Conservation (phyloP, 1,284 basidiomycete genomes). For the Jaminaea rosea region DNA sequence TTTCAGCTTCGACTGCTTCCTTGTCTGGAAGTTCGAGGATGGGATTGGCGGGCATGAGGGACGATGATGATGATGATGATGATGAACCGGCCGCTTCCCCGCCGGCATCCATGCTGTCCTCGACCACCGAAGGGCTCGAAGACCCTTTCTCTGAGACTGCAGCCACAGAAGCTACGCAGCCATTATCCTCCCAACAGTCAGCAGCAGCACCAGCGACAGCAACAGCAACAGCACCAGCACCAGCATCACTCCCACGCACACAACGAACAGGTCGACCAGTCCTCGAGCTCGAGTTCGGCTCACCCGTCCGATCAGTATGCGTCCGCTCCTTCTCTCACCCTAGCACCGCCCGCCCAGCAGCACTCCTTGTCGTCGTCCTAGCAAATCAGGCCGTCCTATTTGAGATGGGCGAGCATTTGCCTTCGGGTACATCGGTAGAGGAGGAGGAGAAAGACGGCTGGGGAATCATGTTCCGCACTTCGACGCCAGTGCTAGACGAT, state of each 20-base stretch:
- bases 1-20: no score
- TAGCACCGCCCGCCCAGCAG: neutral
- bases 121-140: neutral
- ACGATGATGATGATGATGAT: no score
- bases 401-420: neutral
- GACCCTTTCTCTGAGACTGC: neutral
- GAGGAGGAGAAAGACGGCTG: neutral
- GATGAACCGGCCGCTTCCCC: neutral
- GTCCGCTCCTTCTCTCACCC: conserved; percentile 12
- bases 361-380: conserved; percentile 25
- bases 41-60: no score
- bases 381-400: neutral
- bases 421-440: no score
- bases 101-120: neutral
- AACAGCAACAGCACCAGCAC: neutral
- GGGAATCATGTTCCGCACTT: neutral
- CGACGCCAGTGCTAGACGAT: neutral
- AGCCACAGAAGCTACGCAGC: neutral
- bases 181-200: neutral
- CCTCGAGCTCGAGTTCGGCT: conserved; percentile 36
- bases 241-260: no score
- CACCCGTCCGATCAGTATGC: conserved; percentile 24
- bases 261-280: conserved; percentile 18
- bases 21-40: no score
- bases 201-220: neutral